A percentile compares a stretch with the other conserved stretches of the same genome.
Evolutionary conservation across 768 basidiomycete genomes (phyloP).

Genomic region (Sarcodon sp.): DNA sequence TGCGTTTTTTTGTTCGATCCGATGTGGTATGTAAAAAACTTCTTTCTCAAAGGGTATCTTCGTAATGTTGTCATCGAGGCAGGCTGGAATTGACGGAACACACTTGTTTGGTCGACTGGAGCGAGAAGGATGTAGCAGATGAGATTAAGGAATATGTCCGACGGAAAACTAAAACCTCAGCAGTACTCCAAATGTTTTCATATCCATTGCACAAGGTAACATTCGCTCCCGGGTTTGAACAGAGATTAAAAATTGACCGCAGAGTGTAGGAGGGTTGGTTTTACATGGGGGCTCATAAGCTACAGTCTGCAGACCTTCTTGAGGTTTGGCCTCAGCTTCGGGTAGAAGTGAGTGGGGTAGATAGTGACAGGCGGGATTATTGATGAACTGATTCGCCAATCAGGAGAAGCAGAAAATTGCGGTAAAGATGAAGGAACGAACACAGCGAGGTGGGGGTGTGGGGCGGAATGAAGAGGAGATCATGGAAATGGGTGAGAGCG

Average conservation of each 20-base stretch:
- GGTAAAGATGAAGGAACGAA: background rate
- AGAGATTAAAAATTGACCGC: background rate
- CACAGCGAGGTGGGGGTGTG: background rate
- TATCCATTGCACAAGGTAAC: background rate
- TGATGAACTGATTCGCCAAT: background rate
- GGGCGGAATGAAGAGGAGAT: background rate
- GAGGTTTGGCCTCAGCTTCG: background rate
- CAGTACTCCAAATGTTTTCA: background rate
- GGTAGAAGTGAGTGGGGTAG: background rate
- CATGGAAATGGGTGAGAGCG: background rate
- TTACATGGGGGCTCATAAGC: background rate
- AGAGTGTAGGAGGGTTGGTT: background rate
- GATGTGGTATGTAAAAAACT: constrained; percentile 15
- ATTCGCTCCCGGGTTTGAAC: background rate
- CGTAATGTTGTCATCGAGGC: no score
- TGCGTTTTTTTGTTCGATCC: constrained; percentile 45
- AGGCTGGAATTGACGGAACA: constrained; percentile 27
- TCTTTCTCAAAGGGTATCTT: no score
- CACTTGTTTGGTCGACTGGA: constrained; percentile 43
- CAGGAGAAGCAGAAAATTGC: background rate
- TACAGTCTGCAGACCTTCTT: background rate
- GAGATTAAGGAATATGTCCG: constrained; percentile 21
- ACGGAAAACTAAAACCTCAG: background rate
- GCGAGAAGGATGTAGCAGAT: constrained; percentile 20
- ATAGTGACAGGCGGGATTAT: background rate